Evolutionary conservation across 129 eudicot genomes (phyloP).

Genomic region (Sambucus nigra): DNA sequence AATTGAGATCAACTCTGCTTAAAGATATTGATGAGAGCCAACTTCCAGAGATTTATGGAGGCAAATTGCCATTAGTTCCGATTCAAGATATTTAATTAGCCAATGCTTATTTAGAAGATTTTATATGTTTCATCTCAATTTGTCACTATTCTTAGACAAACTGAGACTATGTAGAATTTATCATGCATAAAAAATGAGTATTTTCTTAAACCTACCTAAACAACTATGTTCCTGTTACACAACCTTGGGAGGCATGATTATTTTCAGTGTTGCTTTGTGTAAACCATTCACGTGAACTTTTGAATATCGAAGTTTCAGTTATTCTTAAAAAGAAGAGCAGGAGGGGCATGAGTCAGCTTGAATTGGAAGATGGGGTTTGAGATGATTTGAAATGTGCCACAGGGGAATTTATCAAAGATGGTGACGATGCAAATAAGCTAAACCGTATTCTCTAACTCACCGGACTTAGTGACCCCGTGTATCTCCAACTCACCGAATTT

Average conservation of each 20-base stretch:
- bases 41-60: constrained; percentile 80
- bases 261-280: background rate
- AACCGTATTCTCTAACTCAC: no score
- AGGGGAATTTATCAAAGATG: no score
- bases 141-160: background rate
- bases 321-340: no score
- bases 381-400: no score
- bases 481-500: no score
- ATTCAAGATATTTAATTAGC: constrained; percentile 51
- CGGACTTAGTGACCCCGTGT: no score
- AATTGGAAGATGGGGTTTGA: no score
- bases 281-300: background rate
- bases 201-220: background rate
- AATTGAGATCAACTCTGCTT: constrained; percentile 54
- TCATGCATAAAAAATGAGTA: background rate
- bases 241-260: background rate
- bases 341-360: no score
- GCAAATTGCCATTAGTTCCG: constrained; percentile 60
- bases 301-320: no score
- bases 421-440: no score
- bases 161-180: background rate
- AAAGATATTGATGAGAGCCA: constrained; percentile 82
- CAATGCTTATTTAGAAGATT: background rate
- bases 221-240: background rate
- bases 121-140: no score